Evolutionary conservation across 2,329 filamentous ascomycete genomes (phyloP).

Genomic region (Alternaria triticimaculans): DNA sequence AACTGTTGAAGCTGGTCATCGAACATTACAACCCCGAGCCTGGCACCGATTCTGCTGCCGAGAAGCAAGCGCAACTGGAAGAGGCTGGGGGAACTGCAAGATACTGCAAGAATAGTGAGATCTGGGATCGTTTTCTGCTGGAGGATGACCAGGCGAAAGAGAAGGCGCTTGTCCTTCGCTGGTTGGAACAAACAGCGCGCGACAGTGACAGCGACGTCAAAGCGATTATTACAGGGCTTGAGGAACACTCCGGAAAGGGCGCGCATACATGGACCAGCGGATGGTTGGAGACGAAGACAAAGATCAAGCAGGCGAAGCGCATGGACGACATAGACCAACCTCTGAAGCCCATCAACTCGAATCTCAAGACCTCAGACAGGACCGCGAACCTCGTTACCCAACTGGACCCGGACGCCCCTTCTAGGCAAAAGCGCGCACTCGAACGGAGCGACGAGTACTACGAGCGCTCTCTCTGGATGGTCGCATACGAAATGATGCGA

Average conservation of each 20-base stretch:
- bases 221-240: constrained; percentile 72
- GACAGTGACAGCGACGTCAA: constrained; percentile 73
- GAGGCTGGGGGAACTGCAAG: constrained; percentile 42
- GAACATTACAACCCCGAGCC: constrained; percentile 65
- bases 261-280: constrained; percentile 77
- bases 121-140: constrained; percentile 77
- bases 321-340: constrained; percentile 58
- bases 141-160: constrained; percentile 77
- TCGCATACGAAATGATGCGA: constrained; percentile 91
- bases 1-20: constrained; percentile 77
- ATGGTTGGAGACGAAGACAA: constrained; percentile 89
- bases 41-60: constrained; percentile 38
- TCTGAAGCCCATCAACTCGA: constrained; percentile 53
- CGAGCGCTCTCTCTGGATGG: constrained; percentile 88
- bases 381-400: constrained; percentile 77
- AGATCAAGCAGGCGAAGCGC: constrained; percentile 89
- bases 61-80: constrained; percentile 42
- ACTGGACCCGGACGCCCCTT: constrained; percentile 88
- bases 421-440: constrained; percentile 76
- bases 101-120: constrained; percentile 67
- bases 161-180: constrained; percentile 80
- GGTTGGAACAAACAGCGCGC: constrained; percentile 81
- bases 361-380: constrained; percentile 52
- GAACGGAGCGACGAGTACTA: constrained; percentile 86
- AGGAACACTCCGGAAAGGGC: constrained; percentile 73